Base-by-base conservation (phyloP, 2,329 filamentous ascomycete genomes). In the Claviceps capensis region DNA sequence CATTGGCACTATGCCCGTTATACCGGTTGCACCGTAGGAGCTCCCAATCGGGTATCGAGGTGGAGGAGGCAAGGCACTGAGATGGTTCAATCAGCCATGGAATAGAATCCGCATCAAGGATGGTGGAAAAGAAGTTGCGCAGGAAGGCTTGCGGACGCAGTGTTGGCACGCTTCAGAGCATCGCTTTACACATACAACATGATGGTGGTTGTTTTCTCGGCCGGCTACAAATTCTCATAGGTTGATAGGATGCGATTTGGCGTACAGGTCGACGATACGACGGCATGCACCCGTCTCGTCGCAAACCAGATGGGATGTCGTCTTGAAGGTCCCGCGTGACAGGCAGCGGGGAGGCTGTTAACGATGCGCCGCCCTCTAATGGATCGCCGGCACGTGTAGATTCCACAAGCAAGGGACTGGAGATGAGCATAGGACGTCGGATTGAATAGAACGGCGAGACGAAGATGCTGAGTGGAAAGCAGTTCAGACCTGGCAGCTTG, bases 41-140 rank as follows among this genome's bases (percentile, higher is more conserved):
- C 80, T 76, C 62, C 81, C 78, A 58, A 81, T 79, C 52, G 87
- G 85, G 73, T 95, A 96, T 67, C 89, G 82, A 54, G 86, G 83
- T 55, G 87, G 88, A 56, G 89, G 90, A 54, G 90, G 88, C 61
- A 95, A 78, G 60, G 94, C 88, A 69, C 86, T 89, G 49, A 41
- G 47, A 57, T 26, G 23, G 30, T 23, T n/a, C 16, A 16, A 42
- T 50, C 26, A 50, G 42, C 7, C 41, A 45, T 38, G 41, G 41
- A 3, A 30, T n/a, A 23, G 26, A 23, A 6, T 16, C 38, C n/a
- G 30, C 14, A 11, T 17, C 17, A 30, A 19, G 14, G 34, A 26
- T 16, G 41, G 14, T 6, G 30, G 42, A 22, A 38, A 9, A 26
- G 40, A 37, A 19, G 11, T 19, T 45, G 41, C 8, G 41, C 41